Evolutionary conservation across 2,329 filamentous ascomycete species (phyloP), one percentile per base, ranked within the genome.

Genomic region (Pseudogymnoascus sp.): DNA sequence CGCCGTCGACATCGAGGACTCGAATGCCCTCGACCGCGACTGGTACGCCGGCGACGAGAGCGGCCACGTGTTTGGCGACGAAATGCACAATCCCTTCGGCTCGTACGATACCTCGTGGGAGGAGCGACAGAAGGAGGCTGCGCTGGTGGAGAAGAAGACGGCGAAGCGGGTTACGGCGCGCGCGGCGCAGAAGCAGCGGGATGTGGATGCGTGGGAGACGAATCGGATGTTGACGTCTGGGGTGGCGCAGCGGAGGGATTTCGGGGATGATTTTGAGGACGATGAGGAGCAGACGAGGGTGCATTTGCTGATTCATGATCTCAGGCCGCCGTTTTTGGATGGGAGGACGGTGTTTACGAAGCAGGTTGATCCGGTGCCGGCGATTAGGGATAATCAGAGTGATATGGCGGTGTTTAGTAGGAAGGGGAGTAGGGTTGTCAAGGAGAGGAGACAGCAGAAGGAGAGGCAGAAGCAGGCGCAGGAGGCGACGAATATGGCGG

Each of bases 351-450:
- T 99, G 64, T 99, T 99, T 74, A 99, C 95, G 3, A 97, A 97
- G 75, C 96, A 99, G 75, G 75, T 97, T 21, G 95, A 99, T 64
- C 96, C 95, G 0, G 90, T 99, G 0, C 91, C 93, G 0, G 96
- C 95, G 0, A 90, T 99, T 12, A 85, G 89, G 61, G 95, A 99
- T 74, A 88, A 90, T 25, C 93, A 97, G 76, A 99, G 96, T 73
- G 95, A 99, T 72, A 96, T 99, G 95, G 95, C 95, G 1, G 93
- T 99, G 1, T 97, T 97, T 70, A 96, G 92, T 77, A 85, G 93
- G 46, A 97, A 97, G 74, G 95, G 95, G 0, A 97, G 93, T 73
- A 89, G 87, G 70, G 92, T 97, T 1, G 95, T 99, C 11, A 90
- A 89, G 71, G 95, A 99, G 70, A 88, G 89, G 69, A 83, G 96